phyloP scores from a whole-genome alignment of 768 basidiomycete species.

The Tephrocybe sp. region DNA sequence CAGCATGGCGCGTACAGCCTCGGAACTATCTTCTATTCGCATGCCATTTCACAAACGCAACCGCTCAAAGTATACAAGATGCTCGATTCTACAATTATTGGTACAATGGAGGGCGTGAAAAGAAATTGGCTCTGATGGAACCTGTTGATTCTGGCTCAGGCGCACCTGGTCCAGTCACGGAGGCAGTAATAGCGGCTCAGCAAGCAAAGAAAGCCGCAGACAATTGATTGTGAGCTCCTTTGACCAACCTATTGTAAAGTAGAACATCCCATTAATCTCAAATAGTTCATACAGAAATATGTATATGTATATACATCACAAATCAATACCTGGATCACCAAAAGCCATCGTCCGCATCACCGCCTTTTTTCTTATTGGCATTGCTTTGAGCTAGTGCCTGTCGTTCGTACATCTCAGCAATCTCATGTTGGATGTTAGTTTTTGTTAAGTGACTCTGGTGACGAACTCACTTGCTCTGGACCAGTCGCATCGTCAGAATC shows the following conservation, averaged over 20 bases:
- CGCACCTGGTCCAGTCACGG: slow-evolving; percentile 39
- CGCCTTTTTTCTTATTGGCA: slow-evolving; percentile 66
- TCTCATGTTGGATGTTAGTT: slow-evolving; percentile 36
- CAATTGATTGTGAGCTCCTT: slow-evolving; percentile 14
- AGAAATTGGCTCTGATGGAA: slow-evolving; percentile 43
- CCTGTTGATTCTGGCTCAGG: slow-evolving; percentile 24
- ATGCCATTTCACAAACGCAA: slow-evolving; percentile 89
- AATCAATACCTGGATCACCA: slow-evolving; percentile 45
- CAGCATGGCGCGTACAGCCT: slow-evolving; percentile 94
- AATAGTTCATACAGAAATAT: slow-evolving; percentile 19
- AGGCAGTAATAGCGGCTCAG: slow-evolving; percentile 46
- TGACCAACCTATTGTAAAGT: not conserved
- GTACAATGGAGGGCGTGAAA: slow-evolving; percentile 85
- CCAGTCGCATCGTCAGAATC: slow-evolving; percentile 88
- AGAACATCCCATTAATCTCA: slow-evolving; percentile 4
- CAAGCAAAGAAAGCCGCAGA: slow-evolving; percentile 36
- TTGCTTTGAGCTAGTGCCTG: slow-evolving; percentile 81
- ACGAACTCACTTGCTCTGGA: slow-evolving; percentile 74
- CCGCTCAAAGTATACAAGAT: slow-evolving; percentile 83
- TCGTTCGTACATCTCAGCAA: slow-evolving; percentile 91
- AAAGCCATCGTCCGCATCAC: slow-evolving; percentile 73
- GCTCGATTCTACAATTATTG: slow-evolving; percentile 88
- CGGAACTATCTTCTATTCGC: slow-evolving; percentile 95
- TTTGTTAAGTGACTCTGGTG: not conserved
- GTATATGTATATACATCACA: slow-evolving; percentile 19